These are phyloP conservation scores for Aspergillus campestris DNA, from an alignment of 495 filamentous ascomycete species.

Conservation along the genomic window DNA sequence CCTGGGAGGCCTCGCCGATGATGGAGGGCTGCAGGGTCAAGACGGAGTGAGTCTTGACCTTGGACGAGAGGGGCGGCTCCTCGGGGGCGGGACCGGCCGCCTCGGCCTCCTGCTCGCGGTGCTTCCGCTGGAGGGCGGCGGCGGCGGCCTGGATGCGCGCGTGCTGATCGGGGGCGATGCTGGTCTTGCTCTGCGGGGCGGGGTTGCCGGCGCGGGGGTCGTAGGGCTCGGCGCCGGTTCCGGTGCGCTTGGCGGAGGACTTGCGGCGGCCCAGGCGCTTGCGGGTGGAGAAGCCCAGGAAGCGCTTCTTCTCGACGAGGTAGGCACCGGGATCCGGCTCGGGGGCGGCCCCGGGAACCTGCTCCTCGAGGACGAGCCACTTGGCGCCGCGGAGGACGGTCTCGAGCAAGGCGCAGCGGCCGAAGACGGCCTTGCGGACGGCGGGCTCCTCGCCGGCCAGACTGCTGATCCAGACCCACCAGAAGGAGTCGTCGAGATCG, in stretches of 20 bases:
- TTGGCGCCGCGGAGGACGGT: conserved; percentile 71
- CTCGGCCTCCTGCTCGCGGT: conserved; percentile 49
- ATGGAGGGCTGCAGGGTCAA: conserved; percentile 83
- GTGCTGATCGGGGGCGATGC: conserved; percentile 85
- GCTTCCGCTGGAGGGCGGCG: conserved; percentile 63
- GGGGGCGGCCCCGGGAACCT: conserved; percentile 86
- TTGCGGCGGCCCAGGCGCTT: conserved; percentile 58
- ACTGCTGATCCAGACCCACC: conserved; percentile 99
- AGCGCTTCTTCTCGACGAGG: conserved; percentile 87
- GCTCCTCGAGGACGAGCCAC: conserved; percentile 94
- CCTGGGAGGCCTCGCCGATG: conserved; percentile 78
- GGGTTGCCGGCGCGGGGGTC: conserved; percentile 33
- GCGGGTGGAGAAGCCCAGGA: conserved; percentile 77
- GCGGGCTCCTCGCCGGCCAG: conserved; percentile 81
- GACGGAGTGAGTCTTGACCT: conserved; percentile 80
- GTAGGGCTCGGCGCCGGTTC: conserved; percentile 43
- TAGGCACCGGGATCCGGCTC: conserved; percentile 78
- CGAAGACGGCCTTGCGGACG: conserved; percentile 83
- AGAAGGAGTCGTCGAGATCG: conserved; percentile 91
- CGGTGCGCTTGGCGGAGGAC: conserved; percentile 49
- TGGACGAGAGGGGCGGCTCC: conserved; percentile 38
- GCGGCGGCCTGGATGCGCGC: conserved; percentile 88
- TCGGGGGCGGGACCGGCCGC: conserved; percentile 24
- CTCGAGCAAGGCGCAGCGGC: conserved; percentile 85
- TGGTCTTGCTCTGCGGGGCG: conserved; percentile 66